phyloP scores from a whole-genome alignment of 768 basidiomycete species.

The Boletus insuetus region DNA sequence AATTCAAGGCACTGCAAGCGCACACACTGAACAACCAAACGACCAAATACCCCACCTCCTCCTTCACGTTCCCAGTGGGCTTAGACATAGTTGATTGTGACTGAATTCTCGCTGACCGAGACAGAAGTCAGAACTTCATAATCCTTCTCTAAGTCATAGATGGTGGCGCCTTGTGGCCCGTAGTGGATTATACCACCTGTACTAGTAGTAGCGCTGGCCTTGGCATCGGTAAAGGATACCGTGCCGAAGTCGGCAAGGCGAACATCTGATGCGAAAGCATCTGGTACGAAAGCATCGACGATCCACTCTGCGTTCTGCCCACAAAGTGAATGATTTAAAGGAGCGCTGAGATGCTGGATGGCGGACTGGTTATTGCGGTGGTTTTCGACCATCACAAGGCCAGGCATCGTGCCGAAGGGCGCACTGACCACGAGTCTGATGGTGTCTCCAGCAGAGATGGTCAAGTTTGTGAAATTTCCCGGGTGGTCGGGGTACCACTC shows the following conservation, averaged over 20 bases:
- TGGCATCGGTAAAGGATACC: not conserved
- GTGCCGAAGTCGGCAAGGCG: conserved; percentile 3
- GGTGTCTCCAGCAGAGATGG: conserved; percentile 10
- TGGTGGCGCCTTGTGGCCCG: not conserved
- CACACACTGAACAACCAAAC: too few species aligned
- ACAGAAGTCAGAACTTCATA: not conserved
- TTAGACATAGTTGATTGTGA: not conserved
- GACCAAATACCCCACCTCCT: too few species aligned
- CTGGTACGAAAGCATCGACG: not conserved
- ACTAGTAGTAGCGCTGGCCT: not conserved
- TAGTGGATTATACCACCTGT: not conserved
- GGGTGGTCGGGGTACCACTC: not conserved
- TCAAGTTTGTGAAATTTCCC: not conserved
- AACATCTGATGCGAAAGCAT: too few species aligned
- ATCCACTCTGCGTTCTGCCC: conserved; percentile 12
- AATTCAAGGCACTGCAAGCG: too few species aligned
- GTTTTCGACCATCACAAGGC: conserved; percentile 1
- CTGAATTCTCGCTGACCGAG: not conserved
- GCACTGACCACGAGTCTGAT: not conserved
- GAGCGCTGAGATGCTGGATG: not conserved
- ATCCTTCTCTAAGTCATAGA: not conserved
- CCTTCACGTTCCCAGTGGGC: too few species aligned
- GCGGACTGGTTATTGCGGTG: not conserved
- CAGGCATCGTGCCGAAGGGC: not conserved
- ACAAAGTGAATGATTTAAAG: not conserved